A percentile compares a stretch with the other conserved stretches of the same genome.
These are phyloP conservation scores for Kalmusia sp. DNA, from an alignment of 2,329 filamentous ascomycete genomes.

Conservation along the genomic window DNA sequence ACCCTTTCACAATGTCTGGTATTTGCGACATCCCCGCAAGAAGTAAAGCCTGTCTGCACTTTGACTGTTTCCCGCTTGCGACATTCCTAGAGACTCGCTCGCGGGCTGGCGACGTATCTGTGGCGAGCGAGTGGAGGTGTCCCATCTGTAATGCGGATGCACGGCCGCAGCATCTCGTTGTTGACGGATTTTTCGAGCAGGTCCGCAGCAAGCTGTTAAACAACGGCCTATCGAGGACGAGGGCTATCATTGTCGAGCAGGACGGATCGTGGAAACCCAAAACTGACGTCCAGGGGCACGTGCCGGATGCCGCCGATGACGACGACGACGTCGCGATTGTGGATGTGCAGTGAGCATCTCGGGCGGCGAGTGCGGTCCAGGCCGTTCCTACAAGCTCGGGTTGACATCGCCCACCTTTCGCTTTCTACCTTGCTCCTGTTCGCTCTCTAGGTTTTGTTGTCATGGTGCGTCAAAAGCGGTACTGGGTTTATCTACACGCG, in stretches of 20 bases:
- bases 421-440: too few relatives aligned
- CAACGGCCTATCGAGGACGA: slow-evolving; percentile 58
- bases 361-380: too few relatives aligned
- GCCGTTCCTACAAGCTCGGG: too few relatives aligned
- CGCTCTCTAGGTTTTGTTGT: too few relatives aligned
- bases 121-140: slow-evolving; percentile 81
- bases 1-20: slow-evolving; percentile 52
- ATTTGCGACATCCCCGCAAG: slow-evolving; percentile 77
- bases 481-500: too few relatives aligned
- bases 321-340: not conserved
- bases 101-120: slow-evolving; percentile 31
- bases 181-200: slow-evolving; percentile 76
- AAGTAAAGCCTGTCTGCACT: slow-evolving; percentile 72
- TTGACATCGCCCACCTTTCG: too few relatives aligned
- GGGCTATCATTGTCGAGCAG: slow-evolving; percentile 67
- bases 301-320: slow-evolving; percentile 18
- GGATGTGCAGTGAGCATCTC: not conserved
- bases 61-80: slow-evolving; percentile 89
- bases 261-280: slow-evolving; percentile 72
- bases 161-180: slow-evolving; percentile 71
- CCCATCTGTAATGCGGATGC: slow-evolving; percentile 83
- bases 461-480: too few relatives aligned
- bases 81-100: slow-evolving; percentile 69
- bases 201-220: slow-evolving; percentile 65
- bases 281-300: slow-evolving; percentile 21